Evolutionary conservation across 306 rosid species (phyloP), one percentile per base, ranked within the genome.

Genomic region (Fragaria vesca): DNA sequence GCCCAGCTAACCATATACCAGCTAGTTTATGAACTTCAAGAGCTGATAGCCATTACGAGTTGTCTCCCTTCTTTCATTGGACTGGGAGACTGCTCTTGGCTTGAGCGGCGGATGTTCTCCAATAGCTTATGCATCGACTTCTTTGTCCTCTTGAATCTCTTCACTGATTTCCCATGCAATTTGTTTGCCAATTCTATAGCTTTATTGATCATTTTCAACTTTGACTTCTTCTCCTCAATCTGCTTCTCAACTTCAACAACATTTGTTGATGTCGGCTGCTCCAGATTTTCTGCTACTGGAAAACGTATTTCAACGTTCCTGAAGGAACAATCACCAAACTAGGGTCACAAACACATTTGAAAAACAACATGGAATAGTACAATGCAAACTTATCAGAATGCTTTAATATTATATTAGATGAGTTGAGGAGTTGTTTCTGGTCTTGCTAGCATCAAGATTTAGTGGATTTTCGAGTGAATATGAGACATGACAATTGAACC

Each of bases 241-340:
- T 40, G 55, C 54, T 67, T 36, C 72, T 7, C 20, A 12, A 57
- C 71, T 76, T 58, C 68, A 6, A 10, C 82, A 50, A 26, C 45
- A 45, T 32, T 51, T 16, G 72, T 63, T 17, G n/a, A 34, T 8
- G 78, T 55, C 36, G 20, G 12, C 12, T 12, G 28, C 50, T 5
- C 55, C 47, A n/a, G 46, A 48, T 76, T 77, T 50, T 69, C 28
- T 6, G 61, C 58, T 69, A 81, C 74, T 50, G 87, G 89, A 74
- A 90, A 90, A 75, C 77, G 78, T 57, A 88, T 62, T 12, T 3
- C 40, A 52, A 88, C 89, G 11, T 85, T 57, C 85, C 93, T 88
- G 55, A 10, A 85, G 73, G 65, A 51, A n/a, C 67, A 47, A 83
- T 36, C 60, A 62, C 30, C 76, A 60, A 45, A 38, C 40, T 10